Base-by-base conservation (phyloP, 2,329 filamentous ascomycete genomes). In the Cercospora berteroae region DNA sequence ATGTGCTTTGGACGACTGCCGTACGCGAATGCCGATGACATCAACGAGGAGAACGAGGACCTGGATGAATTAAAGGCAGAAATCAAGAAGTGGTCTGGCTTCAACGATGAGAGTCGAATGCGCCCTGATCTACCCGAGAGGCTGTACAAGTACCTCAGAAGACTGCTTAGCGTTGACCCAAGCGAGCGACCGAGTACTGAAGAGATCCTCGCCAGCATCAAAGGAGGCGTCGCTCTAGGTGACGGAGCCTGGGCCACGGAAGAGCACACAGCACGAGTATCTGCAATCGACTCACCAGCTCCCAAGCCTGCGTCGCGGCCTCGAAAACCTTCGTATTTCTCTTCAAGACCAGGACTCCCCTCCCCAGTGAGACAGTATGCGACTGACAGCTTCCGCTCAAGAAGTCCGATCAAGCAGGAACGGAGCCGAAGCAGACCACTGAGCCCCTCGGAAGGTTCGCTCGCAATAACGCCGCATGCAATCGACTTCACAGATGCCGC, bases 1-100 rank as follows among this genome's bases (percentile, higher is more conserved):
- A 90, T 99, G 85, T 99, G 95, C 78, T 99, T 99, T 77, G 92
- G 90, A 1, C 86, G 90, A 57, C 84, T 99, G 10, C 95, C 95
- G 0, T 99, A 98, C 76, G 84, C 81, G 25, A 91, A 90, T 73
- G 92, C 94, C 62, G 94, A 98, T 76, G 85, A 90, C 3, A 84
- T 96, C 23, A 88, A 97, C 67, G 94, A 98, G 78, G 94, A 98
- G 76, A 89, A 93, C 64, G 95, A 99, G 77, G 93, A 98, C 71
- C 84, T 97, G 5, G 93, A 97, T 73, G 83, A 89, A 71, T 84
- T 99, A 31, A 88, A 94, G 50, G 90, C 85, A 3, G 95, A 99
- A 78, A 98, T 99, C 65, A 88, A 88, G 10, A 84, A 86, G 36
- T 99, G 95, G 95, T 83, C 88, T 63, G 95, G 95, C 0, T 96